A percentile compares a stretch with the other conserved stretches of the same genome.
Conservation (phyloP, 1,284 basidiomycete genomes). For the Papiliotrema nemorosa region DNA sequence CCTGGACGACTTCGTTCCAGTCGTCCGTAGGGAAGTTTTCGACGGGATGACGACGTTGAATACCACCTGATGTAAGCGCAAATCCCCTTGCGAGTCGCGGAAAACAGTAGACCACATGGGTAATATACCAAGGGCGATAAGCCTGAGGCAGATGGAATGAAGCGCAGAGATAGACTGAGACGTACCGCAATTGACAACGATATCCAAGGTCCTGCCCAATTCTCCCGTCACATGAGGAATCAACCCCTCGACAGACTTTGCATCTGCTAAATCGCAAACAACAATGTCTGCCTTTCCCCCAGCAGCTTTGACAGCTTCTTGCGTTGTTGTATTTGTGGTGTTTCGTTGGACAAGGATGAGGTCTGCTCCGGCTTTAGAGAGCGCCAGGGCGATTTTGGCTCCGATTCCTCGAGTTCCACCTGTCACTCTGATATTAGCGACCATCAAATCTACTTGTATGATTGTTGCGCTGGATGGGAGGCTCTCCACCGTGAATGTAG, state of each 20-base stretch:
- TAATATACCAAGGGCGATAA: too few relatives aligned
- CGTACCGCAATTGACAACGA: conserved; percentile 83
- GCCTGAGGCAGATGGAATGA: not conserved
- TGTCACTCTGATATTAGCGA: conserved; percentile 31
- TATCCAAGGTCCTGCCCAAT: conserved; percentile 60
- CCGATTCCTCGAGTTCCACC: conserved; percentile 50
- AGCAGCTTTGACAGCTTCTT: conserved; percentile 52
- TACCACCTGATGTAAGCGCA: conserved; percentile 55
- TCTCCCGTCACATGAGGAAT: conserved; percentile 54
- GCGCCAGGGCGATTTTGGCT: conserved; percentile 49
- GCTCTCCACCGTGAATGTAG: too few relatives aligned
- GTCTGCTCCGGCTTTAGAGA: conserved; percentile 64
- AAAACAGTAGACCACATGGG: too few relatives aligned
- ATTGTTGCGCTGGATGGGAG: too few relatives aligned
- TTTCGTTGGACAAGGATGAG: conserved; percentile 72
- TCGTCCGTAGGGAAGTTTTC: conserved; percentile 77
- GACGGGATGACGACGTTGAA: conserved; percentile 78
- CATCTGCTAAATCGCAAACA: conserved; percentile 70
- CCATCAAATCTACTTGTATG: not conserved
- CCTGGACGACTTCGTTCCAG: conserved; percentile 76
- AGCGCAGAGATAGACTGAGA: not conserved
- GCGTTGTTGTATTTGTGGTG: conserved; percentile 58
- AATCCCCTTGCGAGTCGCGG: too few relatives aligned
- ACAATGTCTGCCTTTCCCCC: conserved; percentile 56
- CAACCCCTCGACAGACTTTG: conserved; percentile 62